Percentiles rank a stretch among this genome's conserved stretches.
Conservation (phyloP, 805 yeast species). For the Lachancea sp. region DNA sequence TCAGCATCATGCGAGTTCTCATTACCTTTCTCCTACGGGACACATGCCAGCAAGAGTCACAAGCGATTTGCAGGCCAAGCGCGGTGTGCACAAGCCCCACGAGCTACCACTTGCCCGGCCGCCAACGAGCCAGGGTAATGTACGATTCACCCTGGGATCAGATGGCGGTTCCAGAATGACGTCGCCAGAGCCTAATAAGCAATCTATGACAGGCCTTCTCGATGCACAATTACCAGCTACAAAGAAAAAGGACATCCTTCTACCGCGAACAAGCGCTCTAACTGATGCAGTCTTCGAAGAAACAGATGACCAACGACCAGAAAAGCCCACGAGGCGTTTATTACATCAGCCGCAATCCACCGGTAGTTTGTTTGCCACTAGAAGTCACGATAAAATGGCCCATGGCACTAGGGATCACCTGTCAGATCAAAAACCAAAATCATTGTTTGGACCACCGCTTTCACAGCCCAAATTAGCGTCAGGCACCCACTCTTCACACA, state of each 20-base stretch:
- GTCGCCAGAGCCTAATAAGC: slow-evolving; percentile 2
- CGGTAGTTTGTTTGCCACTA: slow-evolving; percentile 3
- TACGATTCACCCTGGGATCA: slow-evolving; percentile 5
- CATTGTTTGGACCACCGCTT: slow-evolving; percentile 7
- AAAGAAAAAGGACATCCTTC: background rate
- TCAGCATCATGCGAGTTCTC: too few relatives aligned
- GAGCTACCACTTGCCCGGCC: background rate
- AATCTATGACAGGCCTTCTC: background rate
- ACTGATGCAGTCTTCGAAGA: background rate
- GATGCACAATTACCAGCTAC: background rate
- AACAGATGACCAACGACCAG: background rate
- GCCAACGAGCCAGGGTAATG: background rate
- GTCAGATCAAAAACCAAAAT: slow-evolving; percentile 2
- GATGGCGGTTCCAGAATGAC: background rate
- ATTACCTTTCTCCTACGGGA: background rate
- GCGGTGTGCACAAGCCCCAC: slow-evolving; percentile 1
- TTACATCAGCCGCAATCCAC: background rate
- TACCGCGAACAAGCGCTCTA: background rate
- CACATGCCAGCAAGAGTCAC: background rate
- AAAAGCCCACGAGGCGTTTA: background rate
- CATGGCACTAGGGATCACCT: background rate
- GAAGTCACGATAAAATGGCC: background rate
- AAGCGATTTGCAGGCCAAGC: slow-evolving; percentile 2
- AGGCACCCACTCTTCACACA: slow-evolving; percentile 12
- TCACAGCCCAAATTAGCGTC: background rate